These are phyloP conservation scores for Metschnikowia shivogae DNA, from an alignment of 805 yeast species.

Conservation along the genomic window DNA sequence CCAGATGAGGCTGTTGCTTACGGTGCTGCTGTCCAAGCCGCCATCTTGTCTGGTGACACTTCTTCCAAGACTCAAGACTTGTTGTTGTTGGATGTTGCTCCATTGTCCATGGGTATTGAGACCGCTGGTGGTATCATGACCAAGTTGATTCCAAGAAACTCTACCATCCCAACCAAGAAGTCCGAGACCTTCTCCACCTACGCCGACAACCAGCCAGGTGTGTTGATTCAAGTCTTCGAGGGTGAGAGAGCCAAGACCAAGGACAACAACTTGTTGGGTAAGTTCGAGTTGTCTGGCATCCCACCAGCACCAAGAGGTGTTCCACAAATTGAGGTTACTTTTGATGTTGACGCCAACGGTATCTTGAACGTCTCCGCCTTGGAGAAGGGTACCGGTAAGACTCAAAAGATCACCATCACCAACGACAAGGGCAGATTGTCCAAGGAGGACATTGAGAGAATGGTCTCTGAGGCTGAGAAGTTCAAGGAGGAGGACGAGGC, in stretches of 20 bases:
- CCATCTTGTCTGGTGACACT: constrained; percentile 82
- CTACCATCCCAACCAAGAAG: constrained; percentile 96
- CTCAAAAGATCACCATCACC: constrained; percentile 95
- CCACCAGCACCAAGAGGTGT: constrained; percentile 99
- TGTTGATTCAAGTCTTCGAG: constrained; percentile 92
- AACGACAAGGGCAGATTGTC: constrained; percentile 98
- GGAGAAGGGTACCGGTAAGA: constrained; percentile 98
- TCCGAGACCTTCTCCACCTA: constrained; percentile 95
- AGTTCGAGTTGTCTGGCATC: constrained; percentile 92
- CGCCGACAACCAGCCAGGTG: constrained; percentile 99
- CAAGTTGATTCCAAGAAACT: constrained; percentile 96
- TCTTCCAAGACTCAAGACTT: constrained; percentile 77
- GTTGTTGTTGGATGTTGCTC: constrained; percentile 93
- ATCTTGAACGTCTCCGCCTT: constrained; percentile 93
- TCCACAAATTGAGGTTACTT: constrained; percentile 96
- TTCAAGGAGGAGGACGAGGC: constrained; percentile 57
- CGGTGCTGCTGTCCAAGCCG: constrained; percentile 98
- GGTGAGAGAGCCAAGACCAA: constrained; percentile 97
- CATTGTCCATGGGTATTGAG: constrained; percentile 95
- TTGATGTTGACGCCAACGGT: constrained; percentile 96
- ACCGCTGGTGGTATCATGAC: constrained; percentile 99
- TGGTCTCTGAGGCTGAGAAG: constrained; percentile 97
- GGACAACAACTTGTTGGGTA: constrained; percentile 95
- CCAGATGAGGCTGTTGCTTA: constrained; percentile 50
- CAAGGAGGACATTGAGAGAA: constrained; percentile 95